Evolutionary conservation across 495 filamentous ascomycete species (phyloP).

Genomic region (Terfezia boudieri): DNA sequence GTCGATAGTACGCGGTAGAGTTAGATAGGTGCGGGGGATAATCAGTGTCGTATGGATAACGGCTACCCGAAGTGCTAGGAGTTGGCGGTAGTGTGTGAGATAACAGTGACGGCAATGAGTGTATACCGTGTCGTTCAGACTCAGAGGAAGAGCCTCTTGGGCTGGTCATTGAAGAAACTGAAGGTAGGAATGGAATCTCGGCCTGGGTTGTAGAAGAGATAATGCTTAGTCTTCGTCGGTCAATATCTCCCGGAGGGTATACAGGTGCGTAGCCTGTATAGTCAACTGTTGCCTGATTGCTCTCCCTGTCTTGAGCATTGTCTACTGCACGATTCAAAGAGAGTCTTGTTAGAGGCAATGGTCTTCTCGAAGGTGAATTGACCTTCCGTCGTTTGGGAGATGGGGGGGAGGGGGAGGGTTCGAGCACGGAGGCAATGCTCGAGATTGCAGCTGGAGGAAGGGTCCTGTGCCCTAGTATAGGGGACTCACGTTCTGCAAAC

Average conservation of each 20-base stretch:
- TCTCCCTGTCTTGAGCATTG: not conserved
- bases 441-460: not conserved
- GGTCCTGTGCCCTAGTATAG: too few relatives aligned
- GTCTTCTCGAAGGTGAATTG: not conserved
- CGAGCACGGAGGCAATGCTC: not conserved
- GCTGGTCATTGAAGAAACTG: conserved; percentile 15
- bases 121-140: conserved; percentile 2
- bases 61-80: not conserved
- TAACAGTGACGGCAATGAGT: not conserved
- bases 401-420: not conserved
- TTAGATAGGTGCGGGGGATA: too few relatives aligned
- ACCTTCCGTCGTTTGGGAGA: not conserved
- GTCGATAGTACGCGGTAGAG: too few relatives aligned
- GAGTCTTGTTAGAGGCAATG: not conserved
- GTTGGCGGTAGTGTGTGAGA: conserved; percentile 1
- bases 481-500: not conserved
- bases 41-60: too few relatives aligned
- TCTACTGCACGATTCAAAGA: not conserved
- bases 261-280: not conserved
- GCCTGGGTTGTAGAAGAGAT: conserved; percentile 14
- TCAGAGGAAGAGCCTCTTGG: conserved; percentile 18
- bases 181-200: conserved; percentile 13
- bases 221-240: conserved; percentile 15
- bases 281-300: not conserved
- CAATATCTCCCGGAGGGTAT: conserved; percentile 1